phyloP scores from a whole-genome alignment of 2,329 filamentous ascomycete genomes.

The Penicillium freii region DNA sequence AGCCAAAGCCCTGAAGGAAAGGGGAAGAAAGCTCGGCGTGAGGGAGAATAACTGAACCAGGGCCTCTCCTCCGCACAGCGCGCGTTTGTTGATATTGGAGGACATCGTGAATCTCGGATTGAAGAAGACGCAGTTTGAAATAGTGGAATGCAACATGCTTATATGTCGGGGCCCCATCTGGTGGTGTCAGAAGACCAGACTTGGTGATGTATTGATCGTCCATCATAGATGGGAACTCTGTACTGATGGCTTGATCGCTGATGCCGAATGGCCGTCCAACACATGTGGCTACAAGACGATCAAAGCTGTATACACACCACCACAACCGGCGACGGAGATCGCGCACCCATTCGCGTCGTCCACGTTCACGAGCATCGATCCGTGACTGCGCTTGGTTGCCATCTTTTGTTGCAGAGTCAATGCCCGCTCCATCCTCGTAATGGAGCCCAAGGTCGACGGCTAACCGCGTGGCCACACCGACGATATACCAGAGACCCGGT shows the following conservation, averaged over 20 bases:
- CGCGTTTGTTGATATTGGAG: constrained; percentile 89
- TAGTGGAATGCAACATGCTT: constrained; percentile 92
- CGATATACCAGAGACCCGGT: constrained; percentile 95
- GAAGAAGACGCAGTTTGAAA: constrained; percentile 79
- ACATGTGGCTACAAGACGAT: constrained; percentile 90
- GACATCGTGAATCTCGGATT: constrained; percentile 93
- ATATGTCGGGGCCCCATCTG: constrained; percentile 70
- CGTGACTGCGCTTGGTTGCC: constrained; percentile 32
- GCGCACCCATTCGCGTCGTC: constrained; percentile 76
- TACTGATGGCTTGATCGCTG: constrained; percentile 94
- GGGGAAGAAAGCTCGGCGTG: constrained; percentile 77
- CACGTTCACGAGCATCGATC: constrained; percentile 57
- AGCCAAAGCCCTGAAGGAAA: constrained; percentile 78
- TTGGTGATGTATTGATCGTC: constrained; percentile 87
- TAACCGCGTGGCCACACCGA: constrained; percentile 85
- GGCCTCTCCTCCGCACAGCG: constrained; percentile 65
- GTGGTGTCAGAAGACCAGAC: constrained; percentile 65
- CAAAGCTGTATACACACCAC: constrained; percentile 97
- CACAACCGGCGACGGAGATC: constrained; percentile 84
- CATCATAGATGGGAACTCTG: constrained; percentile 83
- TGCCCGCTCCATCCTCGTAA: constrained; percentile 78
- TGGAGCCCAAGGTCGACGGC: constrained; percentile 90
- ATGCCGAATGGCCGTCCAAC: constrained; percentile 92
- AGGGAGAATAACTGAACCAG: constrained; percentile 68
- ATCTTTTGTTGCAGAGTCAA: constrained; percentile 50